Evolutionary conservation across 2,329 filamentous ascomycete species (phyloP).

Genomic region (Rutstroemia sydowiana): DNA sequence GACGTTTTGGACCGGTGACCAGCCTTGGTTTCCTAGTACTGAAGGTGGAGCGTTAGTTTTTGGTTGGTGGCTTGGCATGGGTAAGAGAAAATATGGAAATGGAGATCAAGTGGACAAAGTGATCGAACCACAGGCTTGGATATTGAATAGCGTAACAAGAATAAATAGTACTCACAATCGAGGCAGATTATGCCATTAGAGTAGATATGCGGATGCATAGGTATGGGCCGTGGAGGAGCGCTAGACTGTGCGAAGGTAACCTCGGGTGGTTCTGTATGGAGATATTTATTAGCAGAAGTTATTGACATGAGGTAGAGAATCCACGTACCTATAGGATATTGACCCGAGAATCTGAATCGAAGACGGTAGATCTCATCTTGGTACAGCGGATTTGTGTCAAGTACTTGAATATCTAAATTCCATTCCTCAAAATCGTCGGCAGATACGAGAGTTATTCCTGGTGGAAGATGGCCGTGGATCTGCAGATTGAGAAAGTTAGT

Average conservation of each 20-base stretch:
- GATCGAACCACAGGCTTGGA: too few species aligned
- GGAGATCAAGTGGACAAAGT: too few species aligned
- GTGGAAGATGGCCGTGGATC: slow-evolving; percentile 37
- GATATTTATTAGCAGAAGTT: slow-evolving; percentile 22
- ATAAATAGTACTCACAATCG: too few species aligned
- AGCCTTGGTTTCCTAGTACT: slow-evolving; percentile 80
- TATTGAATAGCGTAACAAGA: too few species aligned
- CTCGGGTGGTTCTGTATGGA: slow-evolving; percentile 73
- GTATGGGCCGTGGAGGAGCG: slow-evolving; percentile 59
- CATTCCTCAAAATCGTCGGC: slow-evolving; percentile 83
- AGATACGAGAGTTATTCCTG: slow-evolving; percentile 70
- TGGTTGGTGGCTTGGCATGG: too few species aligned
- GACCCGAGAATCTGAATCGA: slow-evolving; percentile 75
- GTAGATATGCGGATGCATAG: slow-evolving; percentile 96
- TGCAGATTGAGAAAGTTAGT: slow-evolving; percentile 9
- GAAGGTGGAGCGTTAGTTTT: too few species aligned
- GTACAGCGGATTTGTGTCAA: slow-evolving; percentile 89
- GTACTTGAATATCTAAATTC: slow-evolving; percentile 84
- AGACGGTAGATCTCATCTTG: slow-evolving; percentile 71
- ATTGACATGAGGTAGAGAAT: neutral
- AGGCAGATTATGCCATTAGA: slow-evolving; percentile 90
- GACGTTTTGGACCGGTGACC: slow-evolving; percentile 95
- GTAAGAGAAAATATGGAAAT: too few species aligned
- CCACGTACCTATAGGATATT: slow-evolving; percentile 79
- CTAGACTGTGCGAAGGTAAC: slow-evolving; percentile 68